Conservation (phyloP, 345 rosid genomes). For the Eucalyptus decipiens region DNA sequence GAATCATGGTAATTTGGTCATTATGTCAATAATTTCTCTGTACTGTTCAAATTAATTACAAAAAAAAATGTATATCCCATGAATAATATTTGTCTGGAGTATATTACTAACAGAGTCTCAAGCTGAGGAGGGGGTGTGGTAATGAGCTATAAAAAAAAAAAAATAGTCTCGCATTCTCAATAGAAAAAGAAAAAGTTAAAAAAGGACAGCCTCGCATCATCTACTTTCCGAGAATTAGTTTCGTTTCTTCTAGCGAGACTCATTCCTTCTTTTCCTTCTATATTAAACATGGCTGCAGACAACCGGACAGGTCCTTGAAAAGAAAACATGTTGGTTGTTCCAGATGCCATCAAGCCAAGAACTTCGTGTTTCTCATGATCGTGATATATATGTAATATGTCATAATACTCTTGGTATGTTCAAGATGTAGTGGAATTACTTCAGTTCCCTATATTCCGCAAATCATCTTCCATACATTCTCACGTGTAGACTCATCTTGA, state of each 20-base stretch:
- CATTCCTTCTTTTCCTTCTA: not conserved
- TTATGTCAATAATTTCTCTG: not conserved
- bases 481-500: not conserved
- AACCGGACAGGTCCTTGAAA: rapidly evolving
- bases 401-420: not conserved
- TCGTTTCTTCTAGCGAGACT: not conserved
- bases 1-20: not conserved
- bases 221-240: not conserved
- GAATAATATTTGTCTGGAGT: not conserved
- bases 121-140: rapidly evolving
- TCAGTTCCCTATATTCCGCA: not conserved
- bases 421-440: not conserved
- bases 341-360: not conserved
- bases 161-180: not conserved
- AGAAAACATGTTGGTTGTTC: not conserved
- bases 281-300: not conserved
- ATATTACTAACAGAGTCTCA: not conserved
- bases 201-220: not conserved
- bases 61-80: not conserved
- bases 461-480: not conserved
- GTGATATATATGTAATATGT: not conserved
- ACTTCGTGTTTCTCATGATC: not conserved
- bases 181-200: conserved; percentile 8
- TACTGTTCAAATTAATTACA: not conserved
- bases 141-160: not conserved